Evolutionary conservation across 495 filamentous ascomycete genomes (phyloP), one percentile per base, ranked within the genome.

Genomic region (Penicillium canescens): DNA sequence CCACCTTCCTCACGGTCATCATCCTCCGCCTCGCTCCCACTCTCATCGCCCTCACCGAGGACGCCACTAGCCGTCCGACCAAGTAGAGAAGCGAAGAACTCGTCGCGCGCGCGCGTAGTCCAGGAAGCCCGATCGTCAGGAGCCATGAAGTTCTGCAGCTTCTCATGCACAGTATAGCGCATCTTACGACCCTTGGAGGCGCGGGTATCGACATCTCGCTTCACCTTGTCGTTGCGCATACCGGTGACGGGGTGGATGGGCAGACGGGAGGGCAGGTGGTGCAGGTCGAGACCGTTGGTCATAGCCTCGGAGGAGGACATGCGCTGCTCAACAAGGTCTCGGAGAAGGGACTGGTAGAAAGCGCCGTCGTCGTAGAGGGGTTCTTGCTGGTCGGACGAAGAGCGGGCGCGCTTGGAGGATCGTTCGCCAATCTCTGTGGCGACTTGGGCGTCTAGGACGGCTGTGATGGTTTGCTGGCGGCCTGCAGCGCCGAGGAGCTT

Each of bases 131-230:
- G 74, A 65, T 96, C 89, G 67, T 96, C 89, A 0, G 93, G 88
- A 26, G 91, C 92, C 92, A 97, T 96, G 66, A 98, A 98, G 73
- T 97, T 97, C 76, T 94, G 89, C 56, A 98, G 70, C 71, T 96
- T 98, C 75, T 98, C 92, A 62, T 98, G 93, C 14, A 98, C 91
- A 42, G 87, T 90, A 71, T 89, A 98, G 40, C 88, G 76, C 82
- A 98, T 81, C 73, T 96, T 98, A 46, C 94, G 77, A 5, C 94
- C 94, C 74, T 98, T 98, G 61, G 91, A 96, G 10, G 95, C 95
- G 59, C 91, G 93, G 13, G 91, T 91, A 72, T 98, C 94, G 14
- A 98, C 86, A 33, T 84, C 78, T 57, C 90, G 88, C 72, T 87
- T 86, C 16, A 84, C 83, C 68, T 92, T 94, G 44, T 87, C 88